Conservation (phyloP, 768 basidiomycete species). For the Leccinum obscurum region DNA sequence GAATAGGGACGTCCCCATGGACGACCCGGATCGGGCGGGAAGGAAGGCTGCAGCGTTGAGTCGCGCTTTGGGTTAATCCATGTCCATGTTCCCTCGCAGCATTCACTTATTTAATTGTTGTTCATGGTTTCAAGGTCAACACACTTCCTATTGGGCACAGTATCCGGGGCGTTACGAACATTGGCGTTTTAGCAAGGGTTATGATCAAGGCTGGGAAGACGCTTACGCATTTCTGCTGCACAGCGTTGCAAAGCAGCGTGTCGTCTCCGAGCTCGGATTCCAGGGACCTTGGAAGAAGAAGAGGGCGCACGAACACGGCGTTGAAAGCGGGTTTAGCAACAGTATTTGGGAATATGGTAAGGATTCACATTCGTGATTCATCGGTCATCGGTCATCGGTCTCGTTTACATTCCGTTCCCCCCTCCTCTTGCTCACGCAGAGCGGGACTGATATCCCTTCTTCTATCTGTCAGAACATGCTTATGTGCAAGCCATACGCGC, state of each 20-base stretch:
- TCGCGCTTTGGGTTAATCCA: constrained; percentile 35
- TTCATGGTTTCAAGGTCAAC: constrained; percentile 33
- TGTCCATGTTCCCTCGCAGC: constrained; percentile 16
- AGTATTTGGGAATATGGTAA: constrained; percentile 70
- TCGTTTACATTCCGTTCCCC: background rate
- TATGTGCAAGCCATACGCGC: constrained; percentile 54
- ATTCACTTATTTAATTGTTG: constrained; percentile 6
- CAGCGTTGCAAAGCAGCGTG: constrained; percentile 15
- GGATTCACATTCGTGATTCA: background rate
- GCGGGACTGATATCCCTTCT: constrained; percentile 1
- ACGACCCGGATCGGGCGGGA: constrained; percentile 19
- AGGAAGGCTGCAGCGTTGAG: constrained; percentile 33
- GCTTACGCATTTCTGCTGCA: constrained; percentile 54
- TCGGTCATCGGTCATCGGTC: background rate
- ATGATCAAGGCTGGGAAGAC: constrained; percentile 70
- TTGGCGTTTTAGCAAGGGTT: constrained; percentile 67
- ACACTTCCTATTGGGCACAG: constrained; percentile 44
- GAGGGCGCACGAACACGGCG: constrained; percentile 45
- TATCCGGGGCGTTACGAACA: constrained; percentile 63
- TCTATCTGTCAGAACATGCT: constrained; percentile 50
- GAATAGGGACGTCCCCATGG: constrained; percentile 19
- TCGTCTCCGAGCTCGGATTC: constrained; percentile 63
- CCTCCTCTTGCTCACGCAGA: background rate
- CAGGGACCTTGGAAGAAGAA: constrained; percentile 55
- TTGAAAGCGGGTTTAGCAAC: constrained; percentile 37